Conservation (phyloP, 169 alveolate genomes). For the Theileria parva region DNA sequence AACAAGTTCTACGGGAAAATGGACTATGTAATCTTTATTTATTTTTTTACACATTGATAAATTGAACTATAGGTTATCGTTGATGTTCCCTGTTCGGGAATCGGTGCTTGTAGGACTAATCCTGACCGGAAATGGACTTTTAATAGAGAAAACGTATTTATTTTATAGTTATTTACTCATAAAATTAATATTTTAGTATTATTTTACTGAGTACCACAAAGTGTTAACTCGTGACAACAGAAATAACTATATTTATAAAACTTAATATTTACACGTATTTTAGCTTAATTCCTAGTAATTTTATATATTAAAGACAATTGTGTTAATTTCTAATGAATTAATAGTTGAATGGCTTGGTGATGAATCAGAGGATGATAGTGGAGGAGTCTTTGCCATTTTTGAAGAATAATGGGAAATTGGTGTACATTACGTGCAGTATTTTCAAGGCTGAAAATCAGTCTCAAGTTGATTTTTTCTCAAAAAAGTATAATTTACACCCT, state of each 20-base stretch:
- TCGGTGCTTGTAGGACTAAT: constrained; percentile 91
- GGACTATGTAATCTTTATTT: constrained; percentile 84
- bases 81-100: constrained; percentile 94
- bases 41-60: neutral
- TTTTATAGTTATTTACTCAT: constrained; percentile 5
- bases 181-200: neutral
- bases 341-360: constrained; percentile 40
- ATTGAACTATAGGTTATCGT: constrained; percentile 67
- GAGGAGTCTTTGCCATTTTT: constrained; percentile 75
- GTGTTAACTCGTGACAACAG: no score
- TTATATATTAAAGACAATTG: neutral
- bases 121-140: constrained; percentile 91
- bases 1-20: constrained; percentile 76
- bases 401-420: constrained; percentile 85
- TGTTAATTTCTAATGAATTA: neutral
- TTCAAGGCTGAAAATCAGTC: constrained; percentile 82
- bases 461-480: constrained; percentile 77
- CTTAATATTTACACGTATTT: no score
- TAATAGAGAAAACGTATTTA: constrained; percentile 69
- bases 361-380: constrained; percentile 77
- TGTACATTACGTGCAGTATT: constrained; percentile 88
- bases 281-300: constrained; percentile 5
- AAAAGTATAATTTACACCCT: constrained; percentile 77
- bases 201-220: neutral
- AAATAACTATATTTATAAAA: no score